Percentiles rank a stretch among this genome's conserved stretches.
phyloP scores from a whole-genome alignment of 495 filamentous ascomycete species.

The Penicillium parvum region DNA sequence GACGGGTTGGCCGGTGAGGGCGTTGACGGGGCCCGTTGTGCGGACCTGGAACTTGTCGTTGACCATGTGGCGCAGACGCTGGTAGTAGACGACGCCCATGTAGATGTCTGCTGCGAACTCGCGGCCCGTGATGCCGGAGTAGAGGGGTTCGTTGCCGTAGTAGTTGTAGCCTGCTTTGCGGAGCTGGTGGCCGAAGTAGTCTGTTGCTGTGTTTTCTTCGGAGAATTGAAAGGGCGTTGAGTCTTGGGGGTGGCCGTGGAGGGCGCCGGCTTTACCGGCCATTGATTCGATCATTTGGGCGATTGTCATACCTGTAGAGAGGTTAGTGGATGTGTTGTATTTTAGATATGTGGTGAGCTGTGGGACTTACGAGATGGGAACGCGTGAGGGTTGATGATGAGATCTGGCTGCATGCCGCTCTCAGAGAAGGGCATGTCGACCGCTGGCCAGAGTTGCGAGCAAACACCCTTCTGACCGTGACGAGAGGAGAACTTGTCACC shows the following conservation, averaged over 20 bases:
- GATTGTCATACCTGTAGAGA: conserved; percentile 74
- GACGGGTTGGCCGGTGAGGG: conserved; percentile 90
- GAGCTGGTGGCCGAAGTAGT: conserved; percentile 95
- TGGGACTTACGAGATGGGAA: conserved; percentile 80
- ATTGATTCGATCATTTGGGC: conserved; percentile 99
- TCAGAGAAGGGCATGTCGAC: conserved; percentile 97
- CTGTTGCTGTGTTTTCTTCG: conserved; percentile 83
- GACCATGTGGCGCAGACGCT: conserved; percentile 96
- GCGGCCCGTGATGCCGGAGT: conserved; percentile 90
- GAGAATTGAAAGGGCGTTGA: conserved; percentile 92
- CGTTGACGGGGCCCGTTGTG: conserved; percentile 86
- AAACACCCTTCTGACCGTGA: conserved; percentile 64
- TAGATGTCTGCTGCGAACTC: conserved; percentile 95
- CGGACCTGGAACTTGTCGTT: conserved; percentile 99
- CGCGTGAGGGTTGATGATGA: conserved; percentile 99
- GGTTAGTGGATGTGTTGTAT: conserved; percentile 7
- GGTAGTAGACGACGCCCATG: conserved; percentile 95
- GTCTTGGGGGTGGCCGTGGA: conserved; percentile 93
- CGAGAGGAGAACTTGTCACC: conserved; percentile 64
- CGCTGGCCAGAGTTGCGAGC: conserved; percentile 92
- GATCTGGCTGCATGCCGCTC: conserved; percentile 91
- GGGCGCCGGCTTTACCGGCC: conserved; percentile 87
- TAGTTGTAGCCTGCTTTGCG: conserved; percentile 95
- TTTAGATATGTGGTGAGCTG: not conserved
- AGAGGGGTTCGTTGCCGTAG: conserved; percentile 97